These are phyloP conservation scores for Kurtzmaniella quercitrusa DNA, from an alignment of 1,139 yeast species.

Conservation along the genomic window DNA sequence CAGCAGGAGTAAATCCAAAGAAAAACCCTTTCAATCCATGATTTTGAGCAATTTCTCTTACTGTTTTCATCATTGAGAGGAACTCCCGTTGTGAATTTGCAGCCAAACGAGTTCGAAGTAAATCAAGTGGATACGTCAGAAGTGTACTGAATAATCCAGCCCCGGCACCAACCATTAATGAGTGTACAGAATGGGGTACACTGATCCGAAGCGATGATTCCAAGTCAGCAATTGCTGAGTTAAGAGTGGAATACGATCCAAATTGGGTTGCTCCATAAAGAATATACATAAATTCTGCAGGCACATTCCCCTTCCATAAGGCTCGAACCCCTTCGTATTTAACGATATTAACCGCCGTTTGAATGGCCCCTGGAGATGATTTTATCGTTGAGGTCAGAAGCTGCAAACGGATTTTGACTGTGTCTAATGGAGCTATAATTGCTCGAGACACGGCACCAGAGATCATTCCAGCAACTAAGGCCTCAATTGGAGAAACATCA, in stretches of 20 bases:
- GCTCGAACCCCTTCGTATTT: slow-evolving; percentile 42
- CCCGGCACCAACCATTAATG: slow-evolving; percentile 65
- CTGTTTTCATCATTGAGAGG: slow-evolving; percentile 41
- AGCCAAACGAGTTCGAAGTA: slow-evolving; percentile 78
- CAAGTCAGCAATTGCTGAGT: slow-evolving; percentile 31
- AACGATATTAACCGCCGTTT: slow-evolving; percentile 20
- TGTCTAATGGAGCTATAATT: slow-evolving; percentile 86
- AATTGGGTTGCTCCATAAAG: slow-evolving; percentile 86
- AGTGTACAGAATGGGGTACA: slow-evolving; percentile 36
- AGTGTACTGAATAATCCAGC: slow-evolving; percentile 76
- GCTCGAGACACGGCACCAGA: slow-evolving; percentile 45
- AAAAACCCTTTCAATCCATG: slow-evolving; percentile 61
- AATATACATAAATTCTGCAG: slow-evolving; percentile 84
- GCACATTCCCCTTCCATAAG: slow-evolving; percentile 93
- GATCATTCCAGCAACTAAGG: slow-evolving; percentile 63
- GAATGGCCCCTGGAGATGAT: slow-evolving; percentile 13
- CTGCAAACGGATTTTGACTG: slow-evolving; percentile 82
- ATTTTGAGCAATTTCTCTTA: slow-evolving; percentile 33
- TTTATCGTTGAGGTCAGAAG: slow-evolving; percentile 24
- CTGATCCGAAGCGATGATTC: slow-evolving; percentile 15
- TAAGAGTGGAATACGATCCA: slow-evolving; percentile 60
- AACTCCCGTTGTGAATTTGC: slow-evolving; percentile 47
- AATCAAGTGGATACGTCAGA: slow-evolving; percentile 82
- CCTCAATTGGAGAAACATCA: slow-evolving; percentile 38
- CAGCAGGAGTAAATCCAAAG: slow-evolving; percentile 61